phyloP scores from a whole-genome alignment of 495 filamentous ascomycete genomes.

The Lentithecium fluviatile region DNA sequence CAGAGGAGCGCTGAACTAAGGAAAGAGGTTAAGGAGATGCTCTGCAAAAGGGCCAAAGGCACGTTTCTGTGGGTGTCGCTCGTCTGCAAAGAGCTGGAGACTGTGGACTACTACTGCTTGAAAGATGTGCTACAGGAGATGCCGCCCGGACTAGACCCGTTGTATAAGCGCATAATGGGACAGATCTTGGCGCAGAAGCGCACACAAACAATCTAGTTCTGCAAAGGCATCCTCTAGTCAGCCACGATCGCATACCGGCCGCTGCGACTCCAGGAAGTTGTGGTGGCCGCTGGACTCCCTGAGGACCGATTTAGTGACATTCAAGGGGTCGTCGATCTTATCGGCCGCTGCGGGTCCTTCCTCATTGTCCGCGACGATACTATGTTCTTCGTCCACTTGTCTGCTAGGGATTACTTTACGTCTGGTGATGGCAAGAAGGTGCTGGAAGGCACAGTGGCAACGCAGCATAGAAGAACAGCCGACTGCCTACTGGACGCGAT shows the following conservation, averaged over 20 bases:
- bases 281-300: slow-evolving; percentile 2
- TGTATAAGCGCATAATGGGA: slow-evolving; percentile 42
- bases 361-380: slow-evolving; percentile 6
- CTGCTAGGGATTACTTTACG: slow-evolving; percentile 21
- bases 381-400: slow-evolving; percentile 18
- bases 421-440: slow-evolving; percentile 11
- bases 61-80: slow-evolving; percentile 21
- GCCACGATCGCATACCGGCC: slow-evolving; percentile 11
- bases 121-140: slow-evolving; percentile 17
- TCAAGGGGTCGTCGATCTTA: slow-evolving; percentile 2
- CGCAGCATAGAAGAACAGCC: neutral
- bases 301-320: slow-evolving; percentile 3
- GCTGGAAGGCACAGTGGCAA: slow-evolving; percentile 16
- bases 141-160: slow-evolving; percentile 37
- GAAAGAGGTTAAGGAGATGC: slow-evolving; percentile 5
- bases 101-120: neutral
- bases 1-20: slow-evolving; percentile 15
- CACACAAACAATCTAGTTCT: slow-evolving; percentile 25
- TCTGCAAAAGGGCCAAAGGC: slow-evolving; percentile 15
- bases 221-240: slow-evolving; percentile 15
- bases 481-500: slow-evolving; percentile 6
- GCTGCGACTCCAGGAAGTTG: slow-evolving; percentile 15
- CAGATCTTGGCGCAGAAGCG: slow-evolving; percentile 37
- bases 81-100: slow-evolving; percentile 36
- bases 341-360: slow-evolving; percentile 23